phyloP scores from a whole-genome alignment of 1,284 basidiomycete species.

The Cutaneotrichosporon cutaneum region DNA sequence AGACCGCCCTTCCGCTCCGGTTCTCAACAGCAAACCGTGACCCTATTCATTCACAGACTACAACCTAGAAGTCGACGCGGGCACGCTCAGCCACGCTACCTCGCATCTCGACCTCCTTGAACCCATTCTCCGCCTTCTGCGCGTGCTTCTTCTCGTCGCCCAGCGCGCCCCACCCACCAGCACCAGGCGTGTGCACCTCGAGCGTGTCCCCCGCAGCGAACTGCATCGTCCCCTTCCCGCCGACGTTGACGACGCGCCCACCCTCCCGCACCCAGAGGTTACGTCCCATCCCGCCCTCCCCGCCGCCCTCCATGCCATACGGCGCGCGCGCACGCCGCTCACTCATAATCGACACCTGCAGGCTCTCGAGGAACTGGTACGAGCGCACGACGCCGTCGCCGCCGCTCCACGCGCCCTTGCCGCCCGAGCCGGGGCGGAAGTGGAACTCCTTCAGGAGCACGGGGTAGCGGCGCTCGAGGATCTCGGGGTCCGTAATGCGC shows the following conservation, averaged over 20 bases:
- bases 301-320: constrained; percentile 38
- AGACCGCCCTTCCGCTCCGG: too few relatives aligned
- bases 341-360: constrained; percentile 73
- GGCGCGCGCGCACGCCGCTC: constrained; percentile 37
- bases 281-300: constrained; percentile 28
- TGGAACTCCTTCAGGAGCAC: constrained; percentile 80
- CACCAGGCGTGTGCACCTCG: constrained; percentile 41
- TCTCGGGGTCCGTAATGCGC: constrained; percentile 75
- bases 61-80: constrained; percentile 17
- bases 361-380: constrained; percentile 78
- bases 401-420: constrained; percentile 72
- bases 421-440: constrained; percentile 72
- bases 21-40: neutral
- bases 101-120: constrained; percentile 7
- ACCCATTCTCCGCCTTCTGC: neutral
- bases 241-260: constrained; percentile 40
- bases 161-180: constrained; percentile 30
- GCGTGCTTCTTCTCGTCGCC: neutral
- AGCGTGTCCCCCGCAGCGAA: constrained; percentile 37
- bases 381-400: constrained; percentile 87
- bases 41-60: neutral
- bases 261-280: constrained; percentile 31
- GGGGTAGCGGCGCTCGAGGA: constrained; percentile 58
- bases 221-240: constrained; percentile 24
- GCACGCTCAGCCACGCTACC: constrained; percentile 14